Base-by-base conservation (phyloP, 208 protist genomes). In the Zelonia costaricensis region DNA sequence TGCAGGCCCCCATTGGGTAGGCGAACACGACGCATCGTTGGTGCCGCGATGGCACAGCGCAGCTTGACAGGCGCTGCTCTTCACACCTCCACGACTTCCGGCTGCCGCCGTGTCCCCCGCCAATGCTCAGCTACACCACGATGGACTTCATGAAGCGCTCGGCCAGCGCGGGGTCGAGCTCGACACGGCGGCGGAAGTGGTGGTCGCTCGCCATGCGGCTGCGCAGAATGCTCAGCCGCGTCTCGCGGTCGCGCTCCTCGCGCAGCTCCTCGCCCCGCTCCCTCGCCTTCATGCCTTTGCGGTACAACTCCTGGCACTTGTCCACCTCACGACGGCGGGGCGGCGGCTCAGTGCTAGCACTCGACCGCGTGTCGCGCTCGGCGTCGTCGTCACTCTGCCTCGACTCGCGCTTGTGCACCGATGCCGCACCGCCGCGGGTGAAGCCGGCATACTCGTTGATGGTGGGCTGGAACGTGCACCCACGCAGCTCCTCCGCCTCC, bases 151-250 rank as follows among this genome's bases (percentile, higher is more conserved):
- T 90, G 73, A 87, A 95, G 22, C 84, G 72, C 47, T 95, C 72
- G 9, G 86, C 89, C 27, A 95, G 54, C 2, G 76, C 62, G 3
- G 86, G 86, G 63, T 95, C 80, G 8, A 92, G 76, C 69, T 91
- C 82, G n/a, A 92, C 86, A n/a, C 89, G 80, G n/a, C 77, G 67
- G 12, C 82, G 62, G 52, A 95, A 95, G 71, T 95, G 89, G 54
- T 95, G 84, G 51, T 95, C 89, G 30, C 66, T 84, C 23, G 60
- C 78, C 49, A 95, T 68, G 16, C 77, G 81, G 35, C 82, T 81
- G 12, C 77, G 74, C 30, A 95, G 60, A 48, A 95, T 82, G 3
- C 64, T 22, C 7, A 88, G 44, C 42, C 74, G 69, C 54, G 72
- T 59, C 12, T 71, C 54, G 12, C 68, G 75, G 28, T 84, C 73